Evolutionary conservation across 1,139 yeast species (phyloP).

Genomic region (Hanseniaspora sp.): DNA sequence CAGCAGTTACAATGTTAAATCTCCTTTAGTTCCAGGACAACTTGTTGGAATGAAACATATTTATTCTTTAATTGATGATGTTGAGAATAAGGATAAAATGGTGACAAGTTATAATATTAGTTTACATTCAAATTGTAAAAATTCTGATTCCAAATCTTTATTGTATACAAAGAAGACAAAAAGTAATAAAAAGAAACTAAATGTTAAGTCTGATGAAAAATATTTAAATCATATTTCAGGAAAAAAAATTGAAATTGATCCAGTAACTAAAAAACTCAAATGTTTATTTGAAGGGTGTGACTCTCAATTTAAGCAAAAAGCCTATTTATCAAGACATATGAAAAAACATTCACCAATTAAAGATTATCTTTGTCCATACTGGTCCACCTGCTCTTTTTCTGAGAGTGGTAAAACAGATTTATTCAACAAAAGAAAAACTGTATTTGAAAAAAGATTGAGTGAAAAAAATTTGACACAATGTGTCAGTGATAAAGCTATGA

Average conservation of each 20-base stretch:
- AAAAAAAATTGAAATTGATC: slow-evolving; percentile 13
- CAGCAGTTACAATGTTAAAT: no score
- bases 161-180: background rate
- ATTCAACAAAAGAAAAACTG: background rate
- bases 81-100: no score
- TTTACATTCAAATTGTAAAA: no score
- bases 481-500: slow-evolving; percentile 19
- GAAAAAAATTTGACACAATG: background rate
- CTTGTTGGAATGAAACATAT: no score
- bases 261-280: slow-evolving; percentile 9
- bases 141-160: no score
- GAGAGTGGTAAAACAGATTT: no score
- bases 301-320: slow-evolving; percentile 64
- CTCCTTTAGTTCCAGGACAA: no score
- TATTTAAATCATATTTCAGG: background rate
- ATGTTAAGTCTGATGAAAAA: background rate
- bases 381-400: slow-evolving; percentile 19
- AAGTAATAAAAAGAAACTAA: background rate
- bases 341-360: slow-evolving; percentile 68
- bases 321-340: slow-evolving; percentile 77
- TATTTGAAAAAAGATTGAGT: slow-evolving; percentile 2
- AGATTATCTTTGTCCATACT: slow-evolving; percentile 79
- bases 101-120: no score
- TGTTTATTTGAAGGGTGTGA: slow-evolving; percentile 49
- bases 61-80: no score